A percentile compares a stretch with the other conserved stretches of the same genome.
Evolutionary conservation across 805 yeast genomes (phyloP).

Genomic region (Pichia ethanolica): DNA sequence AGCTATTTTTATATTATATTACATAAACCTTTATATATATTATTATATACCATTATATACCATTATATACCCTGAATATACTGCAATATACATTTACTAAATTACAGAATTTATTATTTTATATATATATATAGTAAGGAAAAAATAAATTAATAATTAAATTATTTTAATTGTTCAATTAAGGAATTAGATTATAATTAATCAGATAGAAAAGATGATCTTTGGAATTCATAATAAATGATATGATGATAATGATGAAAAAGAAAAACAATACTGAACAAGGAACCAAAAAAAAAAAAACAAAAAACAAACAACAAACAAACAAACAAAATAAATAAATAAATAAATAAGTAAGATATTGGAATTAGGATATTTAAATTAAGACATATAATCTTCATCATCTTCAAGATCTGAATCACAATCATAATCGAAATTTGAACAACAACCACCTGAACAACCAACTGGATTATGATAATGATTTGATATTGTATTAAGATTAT

Average conservation of each 20-base stretch:
- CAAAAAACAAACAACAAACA: background rate
- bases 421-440: conserved; percentile 14
- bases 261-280: background rate
- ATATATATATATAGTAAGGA: too few species aligned
- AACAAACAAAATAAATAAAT: background rate
- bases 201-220: background rate
- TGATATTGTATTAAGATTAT: conserved; percentile 8
- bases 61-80: too few species aligned
- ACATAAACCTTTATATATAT: too few species aligned
- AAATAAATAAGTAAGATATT: background rate
- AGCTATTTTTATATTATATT: too few species aligned
- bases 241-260: background rate
- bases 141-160: too few species aligned
- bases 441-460: conserved; percentile 7
- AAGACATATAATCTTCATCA: conserved; percentile 14
- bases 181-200: background rate
- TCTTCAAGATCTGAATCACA: conserved; percentile 24
- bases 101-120: too few species aligned
- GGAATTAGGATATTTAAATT: background rate
- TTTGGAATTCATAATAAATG: background rate
- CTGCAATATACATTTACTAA: too few species aligned
- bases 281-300: background rate
- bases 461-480: conserved; percentile 11
- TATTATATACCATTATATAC: too few species aligned
- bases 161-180: too few species aligned